Conservation (phyloP, 306 rosid genomes). For the Castanea sativa region DNA sequence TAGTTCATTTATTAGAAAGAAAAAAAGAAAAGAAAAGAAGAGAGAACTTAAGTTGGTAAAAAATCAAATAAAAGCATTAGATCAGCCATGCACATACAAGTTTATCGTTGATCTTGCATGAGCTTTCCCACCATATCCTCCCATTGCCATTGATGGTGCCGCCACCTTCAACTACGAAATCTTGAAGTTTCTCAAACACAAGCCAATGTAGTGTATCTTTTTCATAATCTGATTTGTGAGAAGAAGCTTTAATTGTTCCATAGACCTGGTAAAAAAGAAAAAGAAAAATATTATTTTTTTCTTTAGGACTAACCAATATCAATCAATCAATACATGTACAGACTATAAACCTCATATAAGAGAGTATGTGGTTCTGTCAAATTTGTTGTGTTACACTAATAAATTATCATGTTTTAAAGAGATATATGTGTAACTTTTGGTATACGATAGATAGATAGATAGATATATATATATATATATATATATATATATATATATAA, state of each 20-base stretch:
- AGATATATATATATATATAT: too few relatives aligned
- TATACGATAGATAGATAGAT: too few relatives aligned
- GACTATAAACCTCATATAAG: too few relatives aligned
- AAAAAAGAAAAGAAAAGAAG: too few relatives aligned
- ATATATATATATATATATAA: too few relatives aligned
- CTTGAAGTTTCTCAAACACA: conserved; percentile 33
- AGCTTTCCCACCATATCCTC: conserved; percentile 71
- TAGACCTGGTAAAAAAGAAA: conserved; percentile 34
- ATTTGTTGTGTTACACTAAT: too few relatives aligned
- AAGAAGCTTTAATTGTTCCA: conserved; percentile 75
- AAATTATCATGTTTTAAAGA: too few relatives aligned
- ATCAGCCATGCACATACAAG: conserved; percentile 36
- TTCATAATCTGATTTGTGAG: conserved; percentile 39
- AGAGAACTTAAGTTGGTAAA: neutral
- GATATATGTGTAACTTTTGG: too few relatives aligned
- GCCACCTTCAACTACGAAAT: conserved; percentile 57
- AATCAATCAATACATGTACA: too few relatives aligned
- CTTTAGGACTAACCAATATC: neutral
- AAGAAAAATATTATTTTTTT: neutral
- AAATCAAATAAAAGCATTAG: neutral
- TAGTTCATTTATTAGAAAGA: neutral
- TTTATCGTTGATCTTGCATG: conserved; percentile 66
- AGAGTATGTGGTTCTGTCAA: too few relatives aligned
- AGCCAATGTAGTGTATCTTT: conserved; percentile 48
- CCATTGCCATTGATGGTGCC: conserved; percentile 83